A percentile compares a stretch with the other conserved stretches of the same genome.
phyloP scores from a whole-genome alignment of 768 basidiomycete genomes.

The Multifurca ochricompacta region DNA sequence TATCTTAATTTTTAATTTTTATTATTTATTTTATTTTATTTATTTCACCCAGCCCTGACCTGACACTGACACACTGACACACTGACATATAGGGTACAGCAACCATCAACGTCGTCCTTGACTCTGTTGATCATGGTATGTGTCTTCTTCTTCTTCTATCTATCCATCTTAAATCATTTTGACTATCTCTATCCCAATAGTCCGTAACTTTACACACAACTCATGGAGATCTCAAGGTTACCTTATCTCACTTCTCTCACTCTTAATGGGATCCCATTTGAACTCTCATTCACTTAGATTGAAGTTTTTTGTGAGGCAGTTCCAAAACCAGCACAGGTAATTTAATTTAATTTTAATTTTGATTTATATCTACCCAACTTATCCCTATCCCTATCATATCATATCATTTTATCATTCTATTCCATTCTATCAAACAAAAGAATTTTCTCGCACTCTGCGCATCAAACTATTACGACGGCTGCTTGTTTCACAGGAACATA shows the following conservation, averaged over 20 bases:
- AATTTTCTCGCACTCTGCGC: constrained; percentile 96
- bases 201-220: constrained; percentile 93
- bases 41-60: too few relatives aligned
- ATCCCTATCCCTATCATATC: background rate
- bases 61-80: too few relatives aligned
- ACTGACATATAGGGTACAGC: too few relatives aligned
- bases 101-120: constrained; percentile 22
- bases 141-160: background rate
- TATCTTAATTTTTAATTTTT: too few relatives aligned
- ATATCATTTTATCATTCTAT: background rate
- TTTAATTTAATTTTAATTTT: too few relatives aligned
- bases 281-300: constrained; percentile 44
- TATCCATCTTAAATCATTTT: constrained; percentile 1
- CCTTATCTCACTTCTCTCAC: constrained; percentile 11
- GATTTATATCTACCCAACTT: too few relatives aligned
- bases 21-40: too few relatives aligned
- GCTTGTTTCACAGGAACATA: constrained; percentile 91
- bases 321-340: constrained; percentile 89
- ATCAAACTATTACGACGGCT: constrained; percentile 76
- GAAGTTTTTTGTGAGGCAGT: constrained; percentile 97
- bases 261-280: background rate
- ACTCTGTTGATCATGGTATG: constrained; percentile 10
- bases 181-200: constrained; percentile 49
- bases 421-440: constrained; percentile 44
- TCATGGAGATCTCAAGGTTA: constrained; percentile 96